Conservation (phyloP, 2,329 filamentous ascomycete genomes). For the Ascocoryne sarcoides region DNA sequence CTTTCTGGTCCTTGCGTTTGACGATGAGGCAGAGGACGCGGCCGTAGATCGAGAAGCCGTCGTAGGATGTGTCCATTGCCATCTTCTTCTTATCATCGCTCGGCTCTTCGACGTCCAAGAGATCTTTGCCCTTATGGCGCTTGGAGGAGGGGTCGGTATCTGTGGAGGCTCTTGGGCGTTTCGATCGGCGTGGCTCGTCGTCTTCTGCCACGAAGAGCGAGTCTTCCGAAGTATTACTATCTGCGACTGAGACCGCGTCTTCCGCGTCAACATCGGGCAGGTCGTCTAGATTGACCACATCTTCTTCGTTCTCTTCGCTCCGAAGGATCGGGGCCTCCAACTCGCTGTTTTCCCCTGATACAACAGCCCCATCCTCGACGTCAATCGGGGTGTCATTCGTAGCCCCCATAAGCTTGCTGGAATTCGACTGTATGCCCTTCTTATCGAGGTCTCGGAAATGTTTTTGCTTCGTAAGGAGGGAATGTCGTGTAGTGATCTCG, state of each 20-base stretch:
- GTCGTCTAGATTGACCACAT: conserved; percentile 16
- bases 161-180: conserved; percentile 24
- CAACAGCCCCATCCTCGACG: conserved; percentile 25
- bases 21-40: conserved; percentile 87
- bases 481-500: conserved; percentile 76
- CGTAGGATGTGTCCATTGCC: conserved; percentile 76
- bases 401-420: conserved; percentile 50
- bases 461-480: conserved; percentile 79
- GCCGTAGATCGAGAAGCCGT: conserved; percentile 93
- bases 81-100: conserved; percentile 84
- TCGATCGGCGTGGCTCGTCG: conserved; percentile 19
- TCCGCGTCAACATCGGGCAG: conserved; percentile 18
- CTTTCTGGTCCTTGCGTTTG: conserved; percentile 56
- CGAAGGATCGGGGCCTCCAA: neutral
- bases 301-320: conserved; percentile 17
- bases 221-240: conserved; percentile 9
- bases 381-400: conserved; percentile 40
- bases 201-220: conserved; percentile 30
- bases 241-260: conserved; percentile 3
- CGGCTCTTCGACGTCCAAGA: conserved; percentile 24
- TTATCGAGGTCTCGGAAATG: conserved; percentile 55
- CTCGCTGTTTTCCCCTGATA: conserved; percentile 21
- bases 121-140: conserved; percentile 34
- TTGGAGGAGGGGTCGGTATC: conserved; percentile 31
- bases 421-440: conserved; percentile 41